Evolutionary conservation across 2,329 filamentous ascomycete species (phyloP), one percentile per base, ranked within the genome.

Genomic region (Ophiostoma himal-ulmi): DNA sequence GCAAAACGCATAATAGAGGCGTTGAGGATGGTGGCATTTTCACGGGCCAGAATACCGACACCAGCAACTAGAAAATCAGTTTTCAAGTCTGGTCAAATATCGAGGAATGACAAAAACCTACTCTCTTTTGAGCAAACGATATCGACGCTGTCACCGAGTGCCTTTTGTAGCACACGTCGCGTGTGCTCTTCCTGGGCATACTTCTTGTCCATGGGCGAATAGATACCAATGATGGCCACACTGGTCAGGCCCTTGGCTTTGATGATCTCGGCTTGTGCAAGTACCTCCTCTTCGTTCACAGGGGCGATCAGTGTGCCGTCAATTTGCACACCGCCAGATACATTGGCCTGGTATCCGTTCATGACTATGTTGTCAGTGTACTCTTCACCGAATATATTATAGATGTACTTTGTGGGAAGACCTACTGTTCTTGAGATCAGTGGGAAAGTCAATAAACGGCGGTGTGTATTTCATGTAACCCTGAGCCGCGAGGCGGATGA

Each of bases 191-290:
- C 86, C 75, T 88, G 86, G 60, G 77, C 77, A 74, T 82, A 83
- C 6, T 81, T 74, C 20, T 83, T 82, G 74, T 89, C 86, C 39
- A 88, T 84, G 0, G 86, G 85, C 14, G 84, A 86, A 77, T 86
- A 88, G 11, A 88, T 82, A 1, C 86, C 86, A 7, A 84, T 82
- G 6, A 89, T 78, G 0, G 87, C 86, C 1, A 89, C 79, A 41
- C 81, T 81, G 26, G 71, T 76, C 78, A 79, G 64, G 3, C 77
- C 74, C 26, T 75, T 74, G 36, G 70, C 69, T 48, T 73, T 74
- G 69, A 79, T 78, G 26, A 57, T 68, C 13, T 57, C 54, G 69
- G 73, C 73, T 64, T 73, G 69, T 4, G 68, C 70, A 11, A 71
- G 64, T 14, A 75, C 72, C 72, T 85, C 79, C 0, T 72, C 74